A percentile compares a stretch with the other conserved stretches of the same genome.
Conservation (phyloP, 305 asterid genomes). For the Fraxinus greggii region DNA sequence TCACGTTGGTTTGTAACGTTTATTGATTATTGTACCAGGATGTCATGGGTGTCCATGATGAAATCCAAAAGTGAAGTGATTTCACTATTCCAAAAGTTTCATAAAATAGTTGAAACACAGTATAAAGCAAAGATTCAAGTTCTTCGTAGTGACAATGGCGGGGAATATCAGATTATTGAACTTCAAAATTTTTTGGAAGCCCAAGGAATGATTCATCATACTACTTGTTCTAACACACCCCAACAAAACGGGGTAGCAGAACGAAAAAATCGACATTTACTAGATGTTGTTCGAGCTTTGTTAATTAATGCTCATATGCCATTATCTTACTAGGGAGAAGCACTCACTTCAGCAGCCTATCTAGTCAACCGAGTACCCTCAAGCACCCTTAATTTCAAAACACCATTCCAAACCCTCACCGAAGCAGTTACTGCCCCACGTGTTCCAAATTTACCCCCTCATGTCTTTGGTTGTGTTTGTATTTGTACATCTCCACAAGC, state of each 20-base stretch:
- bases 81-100: neutral
- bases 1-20: neutral
- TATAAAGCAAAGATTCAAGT: no score
- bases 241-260: neutral
- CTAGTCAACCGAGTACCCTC: neutral
- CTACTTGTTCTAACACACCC: neutral
- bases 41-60: neutral
- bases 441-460: no score
- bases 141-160: neutral
- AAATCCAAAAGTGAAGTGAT: neutral
- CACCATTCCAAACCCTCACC: neutral
- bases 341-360: neutral
- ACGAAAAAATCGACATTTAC: neutral
- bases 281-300: neutral
- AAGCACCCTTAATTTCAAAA: neutral
- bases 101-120: neutral
- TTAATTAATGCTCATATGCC: neutral
- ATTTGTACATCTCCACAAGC: no score
- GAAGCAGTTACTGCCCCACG: no score
- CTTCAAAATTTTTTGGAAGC: neutral
- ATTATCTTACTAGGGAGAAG: conserved; percentile 11
- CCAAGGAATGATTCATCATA: neutral
- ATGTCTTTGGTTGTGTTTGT: no score
- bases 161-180: neutral
- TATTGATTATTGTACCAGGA: neutral